Conservation (phyloP, 2,329 filamentous ascomycete genomes). For the Colletotrichum euphorbiae region DNA sequence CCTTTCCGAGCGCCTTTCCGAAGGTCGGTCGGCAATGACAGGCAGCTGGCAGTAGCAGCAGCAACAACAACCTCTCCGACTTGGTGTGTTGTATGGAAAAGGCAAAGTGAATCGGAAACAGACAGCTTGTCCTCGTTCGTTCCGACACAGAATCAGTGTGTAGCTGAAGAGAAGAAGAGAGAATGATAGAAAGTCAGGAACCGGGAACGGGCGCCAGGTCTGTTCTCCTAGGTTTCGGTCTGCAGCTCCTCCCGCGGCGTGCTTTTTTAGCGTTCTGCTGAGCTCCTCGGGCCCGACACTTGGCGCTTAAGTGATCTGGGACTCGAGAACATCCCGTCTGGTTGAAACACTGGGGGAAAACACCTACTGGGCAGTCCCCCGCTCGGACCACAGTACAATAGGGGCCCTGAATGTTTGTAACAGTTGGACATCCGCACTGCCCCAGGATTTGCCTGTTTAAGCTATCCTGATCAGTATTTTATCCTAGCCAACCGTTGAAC, state of each 20-base stretch:
- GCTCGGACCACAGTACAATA: slow-evolving; percentile 10
- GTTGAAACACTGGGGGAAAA: slow-evolving; percentile 33
- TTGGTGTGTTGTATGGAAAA: neutral
- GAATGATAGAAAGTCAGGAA: slow-evolving; percentile 15
- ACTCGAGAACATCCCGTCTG: slow-evolving; percentile 3
- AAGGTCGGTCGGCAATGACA: too few relatives aligned
- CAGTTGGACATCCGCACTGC: too few relatives aligned
- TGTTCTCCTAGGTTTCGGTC: slow-evolving; percentile 33
- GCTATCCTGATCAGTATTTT: too few relatives aligned
- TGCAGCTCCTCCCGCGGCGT: slow-evolving; percentile 23
- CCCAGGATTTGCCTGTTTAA: too few relatives aligned
- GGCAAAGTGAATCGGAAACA: neutral
- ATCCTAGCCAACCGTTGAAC: too few relatives aligned
- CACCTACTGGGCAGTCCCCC: slow-evolving; percentile 14
- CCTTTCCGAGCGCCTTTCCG: too few relatives aligned
- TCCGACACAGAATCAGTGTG: neutral
- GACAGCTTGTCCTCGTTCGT: neutral
- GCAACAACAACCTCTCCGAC: neutral
- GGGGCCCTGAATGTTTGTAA: too few relatives aligned
- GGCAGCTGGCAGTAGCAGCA: neutral
- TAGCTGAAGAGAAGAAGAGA: neutral
- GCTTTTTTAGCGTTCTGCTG: slow-evolving; percentile 9
- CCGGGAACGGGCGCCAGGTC: slow-evolving; percentile 28
- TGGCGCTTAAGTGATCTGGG: neutral
- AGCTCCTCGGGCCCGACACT: neutral